Evolutionary conservation across 2,329 filamentous ascomycete species (phyloP).

Genomic region (Chaetomiaceae sp.): DNA sequence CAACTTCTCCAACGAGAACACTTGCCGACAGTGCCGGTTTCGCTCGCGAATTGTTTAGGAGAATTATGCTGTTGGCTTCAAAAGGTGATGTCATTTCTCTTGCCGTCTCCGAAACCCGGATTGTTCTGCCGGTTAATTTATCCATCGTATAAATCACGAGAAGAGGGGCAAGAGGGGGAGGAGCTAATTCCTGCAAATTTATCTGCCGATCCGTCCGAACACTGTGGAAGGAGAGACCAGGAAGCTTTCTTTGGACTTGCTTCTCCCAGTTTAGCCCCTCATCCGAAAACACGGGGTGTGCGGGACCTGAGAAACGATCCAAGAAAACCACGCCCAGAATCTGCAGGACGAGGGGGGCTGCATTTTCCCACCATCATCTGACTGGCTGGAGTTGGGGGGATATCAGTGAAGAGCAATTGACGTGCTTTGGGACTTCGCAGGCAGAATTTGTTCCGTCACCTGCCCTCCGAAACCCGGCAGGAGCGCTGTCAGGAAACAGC

Average conservation of each 20-base stretch:
- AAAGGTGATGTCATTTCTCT: conserved; percentile 21
- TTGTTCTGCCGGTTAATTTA: conserved; percentile 16
- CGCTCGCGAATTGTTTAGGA: not conserved
- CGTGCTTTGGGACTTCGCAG: not conserved
- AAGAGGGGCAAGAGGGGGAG: not conserved
- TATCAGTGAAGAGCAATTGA: not conserved
- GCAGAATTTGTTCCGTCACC: not conserved
- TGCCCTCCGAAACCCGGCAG: conserved; percentile 1
- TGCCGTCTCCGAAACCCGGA: conserved; percentile 11
- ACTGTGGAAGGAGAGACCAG: conserved; percentile 13
- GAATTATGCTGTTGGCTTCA: not conserved
- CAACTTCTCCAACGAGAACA: not conserved
- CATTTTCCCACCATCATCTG: conserved; percentile 2
- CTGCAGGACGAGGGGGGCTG: not conserved
- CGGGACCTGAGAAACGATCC: not conserved
- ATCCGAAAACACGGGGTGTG: not conserved
- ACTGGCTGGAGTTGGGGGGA: not conserved
- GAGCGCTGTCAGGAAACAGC: not conserved
- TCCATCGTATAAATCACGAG: conserved; percentile 8
- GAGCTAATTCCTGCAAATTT: conserved; percentile 4
- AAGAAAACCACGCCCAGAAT: no score
- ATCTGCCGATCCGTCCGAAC: conserved; percentile 12
- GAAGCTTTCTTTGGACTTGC: conserved; percentile 13
- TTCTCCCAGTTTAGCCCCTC: conserved; percentile 11
- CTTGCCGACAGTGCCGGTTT: not conserved